phyloP scores from a whole-genome alignment of 108 stramenopile species.

The Skeletonema grethae region DNA sequence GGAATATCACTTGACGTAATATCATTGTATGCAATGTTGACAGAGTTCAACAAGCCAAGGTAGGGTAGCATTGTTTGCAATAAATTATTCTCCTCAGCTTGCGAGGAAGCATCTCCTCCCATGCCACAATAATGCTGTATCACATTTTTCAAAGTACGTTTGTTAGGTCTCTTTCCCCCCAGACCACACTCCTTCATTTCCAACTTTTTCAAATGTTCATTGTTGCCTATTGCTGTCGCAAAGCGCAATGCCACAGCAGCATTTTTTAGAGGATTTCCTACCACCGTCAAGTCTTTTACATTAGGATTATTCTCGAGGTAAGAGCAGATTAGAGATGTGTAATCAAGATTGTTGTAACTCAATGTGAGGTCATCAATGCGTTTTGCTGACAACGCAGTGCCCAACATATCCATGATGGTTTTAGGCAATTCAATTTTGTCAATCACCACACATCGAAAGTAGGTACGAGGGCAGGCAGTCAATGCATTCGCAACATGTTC shows the following conservation, averaged over 20 bases:
- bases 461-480: neutral
- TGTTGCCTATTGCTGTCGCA: neutral
- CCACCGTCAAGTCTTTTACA: neutral
- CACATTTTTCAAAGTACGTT: too few relatives aligned
- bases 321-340: neutral
- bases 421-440: neutral
- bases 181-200: neutral
- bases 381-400: neutral
- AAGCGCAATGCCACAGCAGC: neutral
- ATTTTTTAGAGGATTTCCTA: neutral
- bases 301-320: neutral
- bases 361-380: neutral
- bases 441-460: neutral
- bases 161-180: neutral
- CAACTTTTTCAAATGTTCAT: neutral
- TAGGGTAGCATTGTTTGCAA: neutral
- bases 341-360: constrained; percentile 2
- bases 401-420: neutral
- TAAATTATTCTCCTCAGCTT: neutral
- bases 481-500: neutral
- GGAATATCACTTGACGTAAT: neutral
- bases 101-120: neutral
- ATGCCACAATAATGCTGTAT: too few relatives aligned
- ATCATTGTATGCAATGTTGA: neutral
- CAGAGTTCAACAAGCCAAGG: neutral